Base-by-base conservation (phyloP, 2,329 filamentous ascomycete species). In the Colletotrichum sp. region DNA sequence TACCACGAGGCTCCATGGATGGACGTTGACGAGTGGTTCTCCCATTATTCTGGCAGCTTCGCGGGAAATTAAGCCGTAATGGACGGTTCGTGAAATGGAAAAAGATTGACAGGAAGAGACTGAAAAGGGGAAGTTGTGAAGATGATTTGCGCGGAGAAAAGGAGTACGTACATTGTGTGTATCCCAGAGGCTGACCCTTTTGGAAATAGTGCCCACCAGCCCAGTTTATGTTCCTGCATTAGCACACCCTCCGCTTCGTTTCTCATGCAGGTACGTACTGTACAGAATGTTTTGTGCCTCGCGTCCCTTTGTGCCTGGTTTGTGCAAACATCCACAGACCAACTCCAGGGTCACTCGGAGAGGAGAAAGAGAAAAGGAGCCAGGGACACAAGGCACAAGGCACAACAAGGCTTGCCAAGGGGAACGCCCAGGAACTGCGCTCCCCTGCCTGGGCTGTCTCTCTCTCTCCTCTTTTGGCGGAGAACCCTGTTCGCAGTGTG, bases 211-310 rank as follows among this genome's bases (percentile, higher is more conserved):
- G 34, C 18, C 63, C 69, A 75, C 69, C 13, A 21, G n/a, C 15
- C 69, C 57, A 12, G 64, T 62, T 62, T 67, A 36, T 60, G 74
- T 76, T 73, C 74, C 74, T 76, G 74, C 74, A 76, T 73, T 73
- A 76, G 74, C 36, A 6, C 15, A n/a, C 49, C 44, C 18, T 34
- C 39, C 21, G n/a, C 15, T 28, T 39, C 62, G 34, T 36, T 21
- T 44, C 24, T 18, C n/a, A 34, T 34, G 30, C 34, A 24, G 52
- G 52, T 59, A 69, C 66, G 32, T 59, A 69, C 32, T 34, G 39
- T 69, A 21, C 71, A 62, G 7, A 44, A 59, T n/a, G 39, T 63
- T 49, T 34, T 64, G 65, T 59, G 67, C 57, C 18, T 15, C n/a
- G n/a, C 10, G 6, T 5, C n/a, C 26, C 36, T 26, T 52, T 60